These are phyloP conservation scores for Daldinia sp. DNA, from an alignment of 2,329 filamentous ascomycete genomes.

Conservation along the genomic window DNA sequence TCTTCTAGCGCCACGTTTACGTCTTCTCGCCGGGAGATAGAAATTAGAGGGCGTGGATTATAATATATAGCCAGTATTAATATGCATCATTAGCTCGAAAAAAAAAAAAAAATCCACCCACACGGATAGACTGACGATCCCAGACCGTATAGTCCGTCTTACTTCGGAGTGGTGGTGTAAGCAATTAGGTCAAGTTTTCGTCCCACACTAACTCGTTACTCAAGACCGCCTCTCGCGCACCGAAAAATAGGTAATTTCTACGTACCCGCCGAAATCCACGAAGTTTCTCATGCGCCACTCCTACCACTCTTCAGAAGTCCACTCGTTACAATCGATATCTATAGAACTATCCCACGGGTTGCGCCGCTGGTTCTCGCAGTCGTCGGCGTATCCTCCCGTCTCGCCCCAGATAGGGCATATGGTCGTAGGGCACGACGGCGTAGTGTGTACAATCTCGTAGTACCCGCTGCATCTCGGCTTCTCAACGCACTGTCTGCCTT, in stretches of 20 bases:
- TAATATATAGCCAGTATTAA: not conserved
- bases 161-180: too few species aligned
- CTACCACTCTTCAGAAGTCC: not conserved
- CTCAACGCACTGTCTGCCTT: not conserved
- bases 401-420: not conserved
- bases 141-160: too few species aligned
- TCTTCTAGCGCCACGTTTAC: conserved; percentile 3
- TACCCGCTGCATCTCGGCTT: not conserved
- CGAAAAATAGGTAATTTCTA: too few species aligned
- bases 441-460: not conserved
- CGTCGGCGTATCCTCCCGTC: too few species aligned
- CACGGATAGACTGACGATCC: too few species aligned
- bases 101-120: too few species aligned
- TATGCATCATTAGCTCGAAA: not conserved
- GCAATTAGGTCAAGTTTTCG: too few species aligned
- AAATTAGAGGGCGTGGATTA: not conserved
- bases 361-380: not conserved
- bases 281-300: too few species aligned
- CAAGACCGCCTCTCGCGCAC: too few species aligned
- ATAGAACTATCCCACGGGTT: not conserved
- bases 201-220: too few species aligned
- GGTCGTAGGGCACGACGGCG: not conserved
- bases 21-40: not conserved
- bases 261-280: too few species aligned
- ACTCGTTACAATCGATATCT: not conserved